Evolutionary conservation across 768 basidiomycete genomes (phyloP).

Genomic region (Clavaria fumosa): DNA sequence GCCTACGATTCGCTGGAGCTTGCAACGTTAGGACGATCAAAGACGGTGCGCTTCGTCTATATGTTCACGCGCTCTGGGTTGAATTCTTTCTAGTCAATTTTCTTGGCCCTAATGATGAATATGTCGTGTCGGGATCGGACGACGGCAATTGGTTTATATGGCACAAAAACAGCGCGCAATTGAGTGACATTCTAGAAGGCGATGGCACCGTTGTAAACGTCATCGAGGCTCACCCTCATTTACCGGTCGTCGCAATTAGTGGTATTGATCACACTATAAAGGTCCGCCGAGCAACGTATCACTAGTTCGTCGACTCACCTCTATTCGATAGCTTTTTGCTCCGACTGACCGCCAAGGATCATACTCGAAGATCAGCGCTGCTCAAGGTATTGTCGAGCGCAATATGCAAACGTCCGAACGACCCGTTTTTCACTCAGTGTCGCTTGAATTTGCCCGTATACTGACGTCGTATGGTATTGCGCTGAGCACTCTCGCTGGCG

Average conservation of each 20-base stretch:
- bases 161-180: slow-evolving; percentile 46
- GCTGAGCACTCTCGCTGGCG: slow-evolving; percentile 6
- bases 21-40: slow-evolving; percentile 77
- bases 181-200: slow-evolving; percentile 74
- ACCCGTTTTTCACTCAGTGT: too few relatives aligned
- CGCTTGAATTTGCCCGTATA: slow-evolving; percentile 9
- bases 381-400: slow-evolving; percentile 37
- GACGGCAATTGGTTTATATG: slow-evolving; percentile 83
- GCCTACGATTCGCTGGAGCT: slow-evolving; percentile 46
- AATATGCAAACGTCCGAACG: slow-evolving; percentile 21
- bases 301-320: slow-evolving; percentile 5
- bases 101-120: slow-evolving; percentile 64
- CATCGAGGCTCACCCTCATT: slow-evolving; percentile 66
- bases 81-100: slow-evolving; percentile 49
- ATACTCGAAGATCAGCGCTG: slow-evolving; percentile 41
- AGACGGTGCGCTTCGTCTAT: slow-evolving; percentile 45
- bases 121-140: slow-evolving; percentile 70
- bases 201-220: slow-evolving; percentile 74
- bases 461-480: slow-evolving; percentile 14
- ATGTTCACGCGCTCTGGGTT: too few relatives aligned
- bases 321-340: slow-evolving; percentile 40
- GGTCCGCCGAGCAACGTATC: slow-evolving; percentile 23
- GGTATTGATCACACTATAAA: slow-evolving; percentile 82
- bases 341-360: slow-evolving; percentile 30
- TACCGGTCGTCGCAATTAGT: slow-evolving; percentile 73